phyloP scores from a whole-genome alignment of 768 basidiomycete genomes.

The Trametes elegans region DNA sequence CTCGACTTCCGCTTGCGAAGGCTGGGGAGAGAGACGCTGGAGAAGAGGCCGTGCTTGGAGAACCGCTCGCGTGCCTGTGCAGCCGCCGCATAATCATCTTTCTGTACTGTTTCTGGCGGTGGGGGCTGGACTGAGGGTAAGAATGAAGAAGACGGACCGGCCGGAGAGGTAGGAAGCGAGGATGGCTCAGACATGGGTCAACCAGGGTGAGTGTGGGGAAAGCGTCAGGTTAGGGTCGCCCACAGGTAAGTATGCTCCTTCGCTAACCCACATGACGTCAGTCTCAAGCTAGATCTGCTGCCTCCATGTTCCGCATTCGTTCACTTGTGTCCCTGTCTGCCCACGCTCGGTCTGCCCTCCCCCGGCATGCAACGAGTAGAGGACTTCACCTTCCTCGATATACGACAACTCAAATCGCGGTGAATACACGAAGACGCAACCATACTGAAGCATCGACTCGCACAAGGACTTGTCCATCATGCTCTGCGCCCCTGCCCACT shows the following conservation, averaged over 20 bases:
- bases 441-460: not conserved
- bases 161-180: constrained; percentile 5
- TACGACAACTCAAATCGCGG: not conserved
- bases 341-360: not conserved
- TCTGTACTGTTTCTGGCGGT: constrained; percentile 38
- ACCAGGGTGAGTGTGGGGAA: constrained; percentile 1
- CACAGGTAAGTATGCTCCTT: not conserved
- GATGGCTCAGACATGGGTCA: constrained; percentile 19
- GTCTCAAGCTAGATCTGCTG: constrained; percentile 3
- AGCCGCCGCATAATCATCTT: constrained; percentile 42
- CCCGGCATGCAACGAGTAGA: not conserved
- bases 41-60: constrained; percentile 28
- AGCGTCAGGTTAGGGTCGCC: constrained; percentile 13
- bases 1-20: not conserved
- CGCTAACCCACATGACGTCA: constrained; percentile 28
- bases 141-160: constrained; percentile 18
- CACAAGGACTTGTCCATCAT: constrained; percentile 53
- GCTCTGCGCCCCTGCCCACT: constrained; percentile 56
- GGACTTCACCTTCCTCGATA: not conserved
- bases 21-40: constrained; percentile 15
- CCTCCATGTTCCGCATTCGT: constrained; percentile 25
- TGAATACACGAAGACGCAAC: not conserved
- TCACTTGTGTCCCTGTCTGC: constrained; percentile 1
- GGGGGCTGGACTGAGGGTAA: constrained; percentile 24
- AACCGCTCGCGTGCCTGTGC: constrained; percentile 49